A percentile compares a stretch with the other conserved stretches of the same genome.
Evolutionary conservation across 2,329 filamentous ascomycete genomes (phyloP).

Genomic region (Rosellinia necatrix): DNA sequence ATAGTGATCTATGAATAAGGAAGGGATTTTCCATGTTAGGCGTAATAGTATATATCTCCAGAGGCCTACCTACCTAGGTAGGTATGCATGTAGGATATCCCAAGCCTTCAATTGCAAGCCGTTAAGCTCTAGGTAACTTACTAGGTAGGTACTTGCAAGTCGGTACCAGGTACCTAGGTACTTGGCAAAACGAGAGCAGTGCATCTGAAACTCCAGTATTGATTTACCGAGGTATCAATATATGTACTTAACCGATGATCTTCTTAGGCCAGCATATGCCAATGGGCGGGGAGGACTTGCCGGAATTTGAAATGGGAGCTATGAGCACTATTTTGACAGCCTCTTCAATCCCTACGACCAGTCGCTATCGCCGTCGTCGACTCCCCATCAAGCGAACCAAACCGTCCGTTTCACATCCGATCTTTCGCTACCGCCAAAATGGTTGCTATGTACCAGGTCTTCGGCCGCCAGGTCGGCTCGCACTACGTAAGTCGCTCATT

Average conservation of each 20-base stretch:
- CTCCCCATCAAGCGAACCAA: conserved; percentile 30
- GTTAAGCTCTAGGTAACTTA: no score
- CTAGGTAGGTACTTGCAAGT: no score
- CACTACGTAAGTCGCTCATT: conserved; percentile 58
- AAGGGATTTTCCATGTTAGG: no score
- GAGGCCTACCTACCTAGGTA: no score
- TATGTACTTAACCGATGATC: no score
- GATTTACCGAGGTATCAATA: conserved; percentile 12
- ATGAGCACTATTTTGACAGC: conserved; percentile 41
- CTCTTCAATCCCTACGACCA: conserved; percentile 30
- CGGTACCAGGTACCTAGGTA: no score
- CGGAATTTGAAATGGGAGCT: conserved; percentile 36
- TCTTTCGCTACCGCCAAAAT: conserved; percentile 46
- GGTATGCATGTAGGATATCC: no score
- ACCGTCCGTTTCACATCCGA: conserved; percentile 29
- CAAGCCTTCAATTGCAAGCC: no score
- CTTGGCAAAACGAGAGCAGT: no score
- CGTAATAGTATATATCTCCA: no score
- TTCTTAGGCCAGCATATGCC: conserved; percentile 19
- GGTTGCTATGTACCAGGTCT: conserved; percentile 58
- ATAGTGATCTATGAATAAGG: no score
- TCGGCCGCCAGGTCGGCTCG: conserved; percentile 64
- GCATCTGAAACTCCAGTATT: no score
- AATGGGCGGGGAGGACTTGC: conserved; percentile 24
- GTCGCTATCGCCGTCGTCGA: conserved; percentile 27